Evolutionary conservation across 106 monocot genomes (phyloP).

Genomic region (Acanthochlamys bracteata): DNA sequence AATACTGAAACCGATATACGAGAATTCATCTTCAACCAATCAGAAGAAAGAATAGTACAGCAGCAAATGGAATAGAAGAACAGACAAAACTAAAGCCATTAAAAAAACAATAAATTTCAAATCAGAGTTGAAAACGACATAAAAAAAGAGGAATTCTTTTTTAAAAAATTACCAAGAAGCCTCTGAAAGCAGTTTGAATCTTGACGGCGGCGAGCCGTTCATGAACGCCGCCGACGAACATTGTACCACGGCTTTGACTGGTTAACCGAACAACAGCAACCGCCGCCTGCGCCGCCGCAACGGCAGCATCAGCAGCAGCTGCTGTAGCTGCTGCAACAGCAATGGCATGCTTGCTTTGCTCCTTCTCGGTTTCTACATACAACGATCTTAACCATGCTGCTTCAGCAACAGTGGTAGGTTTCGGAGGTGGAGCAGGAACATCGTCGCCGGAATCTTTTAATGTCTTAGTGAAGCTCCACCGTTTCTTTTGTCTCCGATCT

Average conservation of each 20-base stretch:
- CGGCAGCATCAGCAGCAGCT: slow-evolving; percentile 76
- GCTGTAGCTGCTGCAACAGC: slow-evolving; percentile 83
- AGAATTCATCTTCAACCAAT: not conserved
- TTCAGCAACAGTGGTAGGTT: slow-evolving; percentile 1
- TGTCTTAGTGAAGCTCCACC: slow-evolving; percentile 66
- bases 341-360: slow-evolving; percentile 84
- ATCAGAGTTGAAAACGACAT: not conserved
- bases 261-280: slow-evolving; percentile 75
- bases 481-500: slow-evolving; percentile 48
- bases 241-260: slow-evolving; percentile 39
- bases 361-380: slow-evolving; percentile 63
- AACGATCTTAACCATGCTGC: slow-evolving; percentile 47
- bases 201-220: slow-evolving; percentile 52
- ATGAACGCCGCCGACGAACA: slow-evolving; percentile 15
- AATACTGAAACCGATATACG: not conserved
- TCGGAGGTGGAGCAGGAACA: not conserved
- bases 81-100: not conserved
- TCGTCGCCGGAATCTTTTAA: slow-evolving; percentile 21
- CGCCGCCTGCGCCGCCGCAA: slow-evolving; percentile 72
- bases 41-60: not conserved
- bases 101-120: not conserved
- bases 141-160: not conserved
- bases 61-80: slow-evolving; percentile 1
- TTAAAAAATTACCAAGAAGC: slow-evolving; percentile 50
- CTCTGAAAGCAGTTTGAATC: slow-evolving; percentile 80